Evolutionary conservation across 75 land plant genomes (phyloP).

Genomic region (Pinus taeda): DNA sequence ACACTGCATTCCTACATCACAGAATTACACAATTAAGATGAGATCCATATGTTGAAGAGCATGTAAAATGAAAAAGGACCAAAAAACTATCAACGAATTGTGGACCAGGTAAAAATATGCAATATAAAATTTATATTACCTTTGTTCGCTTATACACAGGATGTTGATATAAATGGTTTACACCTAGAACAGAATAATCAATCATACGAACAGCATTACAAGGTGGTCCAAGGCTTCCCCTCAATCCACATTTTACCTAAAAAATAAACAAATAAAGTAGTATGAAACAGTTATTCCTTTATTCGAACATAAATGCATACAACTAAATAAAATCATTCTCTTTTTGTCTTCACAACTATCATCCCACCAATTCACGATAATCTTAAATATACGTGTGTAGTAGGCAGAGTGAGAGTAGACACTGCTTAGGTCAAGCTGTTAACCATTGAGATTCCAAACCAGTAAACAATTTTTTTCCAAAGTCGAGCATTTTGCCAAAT

Average conservation of each 20-base stretch:
- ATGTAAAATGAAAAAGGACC: not conserved
- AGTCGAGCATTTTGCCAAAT: no score
- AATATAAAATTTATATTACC: constrained; percentile 23
- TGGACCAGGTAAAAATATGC: not conserved
- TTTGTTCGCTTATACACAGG: constrained; percentile 64
- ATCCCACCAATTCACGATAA: not conserved
- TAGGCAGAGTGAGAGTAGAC: not conserved
- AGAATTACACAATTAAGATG: not conserved
- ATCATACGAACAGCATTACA: constrained; percentile 60
- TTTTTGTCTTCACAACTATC: not conserved
- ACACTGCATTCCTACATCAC: constrained; percentile 62
- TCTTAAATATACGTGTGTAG: not conserved
- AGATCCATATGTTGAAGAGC: not conserved
- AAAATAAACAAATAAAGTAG: not conserved
- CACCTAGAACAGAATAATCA: constrained; percentile 53
- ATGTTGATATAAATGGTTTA: constrained; percentile 56
- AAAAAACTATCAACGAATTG: not conserved
- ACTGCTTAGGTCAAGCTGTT: not conserved
- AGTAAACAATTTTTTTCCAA: not conserved
- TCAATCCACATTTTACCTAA: constrained; percentile 50
- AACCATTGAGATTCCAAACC: not conserved
- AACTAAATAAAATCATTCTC: not conserved
- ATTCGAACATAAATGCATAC: not conserved
- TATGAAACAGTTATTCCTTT: not conserved
- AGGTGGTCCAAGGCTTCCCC: constrained; percentile 51